Conservation (phyloP, 2,329 filamentous ascomycete genomes). For the Plenodomus lindquistii region DNA sequence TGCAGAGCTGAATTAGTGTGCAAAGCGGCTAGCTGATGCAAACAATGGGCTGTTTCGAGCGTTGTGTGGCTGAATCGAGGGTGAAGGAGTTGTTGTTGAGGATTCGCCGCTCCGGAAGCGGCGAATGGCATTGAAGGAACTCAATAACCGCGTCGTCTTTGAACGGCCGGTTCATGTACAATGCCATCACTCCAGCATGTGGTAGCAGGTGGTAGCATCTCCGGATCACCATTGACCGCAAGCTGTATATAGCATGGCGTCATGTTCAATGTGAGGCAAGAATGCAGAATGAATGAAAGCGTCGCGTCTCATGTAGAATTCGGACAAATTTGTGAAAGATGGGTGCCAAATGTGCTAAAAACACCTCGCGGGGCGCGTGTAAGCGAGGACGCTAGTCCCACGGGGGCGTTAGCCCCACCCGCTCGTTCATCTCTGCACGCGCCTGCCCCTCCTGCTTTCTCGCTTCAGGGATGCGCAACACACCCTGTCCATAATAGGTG, state of each 20-base stretch:
- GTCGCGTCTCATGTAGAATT: background rate
- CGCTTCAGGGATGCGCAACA: constrained; percentile 7
- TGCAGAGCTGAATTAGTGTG: background rate
- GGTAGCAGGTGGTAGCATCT: too few species aligned
- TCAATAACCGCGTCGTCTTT: background rate
- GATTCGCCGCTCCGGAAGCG: constrained; percentile 12
- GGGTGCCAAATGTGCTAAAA: constrained; percentile 13
- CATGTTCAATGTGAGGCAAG: background rate
- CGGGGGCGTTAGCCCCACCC: constrained; percentile 10
- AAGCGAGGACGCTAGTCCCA: constrained; percentile 9
- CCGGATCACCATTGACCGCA: too few species aligned
- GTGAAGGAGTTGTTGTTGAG: constrained; percentile 11
- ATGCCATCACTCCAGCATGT: background rate
- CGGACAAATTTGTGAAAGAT: background rate
- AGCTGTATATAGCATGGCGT: too few species aligned
- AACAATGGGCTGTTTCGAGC: background rate
- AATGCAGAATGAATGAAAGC: background rate
- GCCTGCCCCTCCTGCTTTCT: constrained; percentile 11
- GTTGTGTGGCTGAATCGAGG: constrained; percentile 6
- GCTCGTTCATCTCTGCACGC: constrained; percentile 1
- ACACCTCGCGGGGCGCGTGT: constrained; percentile 10
- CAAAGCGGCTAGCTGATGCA: background rate
- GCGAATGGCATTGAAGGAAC: constrained; percentile 1
- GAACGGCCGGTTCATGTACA: background rate
- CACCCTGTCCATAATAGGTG: background rate